These are phyloP conservation scores for Aspergillus fischeri DNA, from an alignment of 2,329 filamentous ascomycete genomes.

Conservation along the genomic window DNA sequence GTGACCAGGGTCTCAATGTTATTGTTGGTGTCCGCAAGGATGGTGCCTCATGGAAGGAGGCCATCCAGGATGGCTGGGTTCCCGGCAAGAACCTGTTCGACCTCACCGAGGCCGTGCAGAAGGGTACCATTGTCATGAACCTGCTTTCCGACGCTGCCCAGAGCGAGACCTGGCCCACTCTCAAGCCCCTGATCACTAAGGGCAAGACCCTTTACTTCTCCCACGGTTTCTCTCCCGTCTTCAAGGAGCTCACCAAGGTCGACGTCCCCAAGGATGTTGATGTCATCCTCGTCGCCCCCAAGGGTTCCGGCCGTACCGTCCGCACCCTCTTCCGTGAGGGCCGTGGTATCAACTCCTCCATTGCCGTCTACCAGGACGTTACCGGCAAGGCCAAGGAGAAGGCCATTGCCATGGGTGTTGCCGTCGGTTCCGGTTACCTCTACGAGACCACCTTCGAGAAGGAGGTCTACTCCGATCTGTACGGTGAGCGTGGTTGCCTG, in stretches of 20 bases:
- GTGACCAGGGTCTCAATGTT: conserved; percentile 99
- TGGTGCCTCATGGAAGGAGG: conserved; percentile 97
- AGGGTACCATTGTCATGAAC: conserved; percentile 98
- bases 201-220: conserved; percentile 99
- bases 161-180: conserved; percentile 95
- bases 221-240: conserved; percentile 99
- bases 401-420: conserved; percentile 92
- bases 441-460: conserved; percentile 99
- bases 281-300: conserved; percentile 98
- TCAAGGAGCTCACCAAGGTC: conserved; percentile 99
- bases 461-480: conserved; percentile 99
- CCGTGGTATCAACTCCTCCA: conserved; percentile 98
- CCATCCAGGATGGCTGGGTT: conserved; percentile 94
- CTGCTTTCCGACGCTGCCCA: conserved; percentile 95
- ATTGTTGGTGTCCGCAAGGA: conserved; percentile 98
- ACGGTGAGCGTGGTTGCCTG: conserved; percentile 98
- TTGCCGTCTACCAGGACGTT: conserved; percentile 97
- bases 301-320: conserved; percentile 97
- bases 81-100: conserved; percentile 99
- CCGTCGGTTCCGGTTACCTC: conserved; percentile 95
- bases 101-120: conserved; percentile 90
- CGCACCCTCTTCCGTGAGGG: conserved; percentile 98
- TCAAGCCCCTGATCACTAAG: conserved; percentile 98
- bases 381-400: conserved; percentile 98
- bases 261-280: conserved; percentile 94